Evolutionary conservation across 2,329 filamentous ascomycete genomes (phyloP), one percentile per base, ranked within the genome.

Genomic region (Penicillium thymicola): DNA sequence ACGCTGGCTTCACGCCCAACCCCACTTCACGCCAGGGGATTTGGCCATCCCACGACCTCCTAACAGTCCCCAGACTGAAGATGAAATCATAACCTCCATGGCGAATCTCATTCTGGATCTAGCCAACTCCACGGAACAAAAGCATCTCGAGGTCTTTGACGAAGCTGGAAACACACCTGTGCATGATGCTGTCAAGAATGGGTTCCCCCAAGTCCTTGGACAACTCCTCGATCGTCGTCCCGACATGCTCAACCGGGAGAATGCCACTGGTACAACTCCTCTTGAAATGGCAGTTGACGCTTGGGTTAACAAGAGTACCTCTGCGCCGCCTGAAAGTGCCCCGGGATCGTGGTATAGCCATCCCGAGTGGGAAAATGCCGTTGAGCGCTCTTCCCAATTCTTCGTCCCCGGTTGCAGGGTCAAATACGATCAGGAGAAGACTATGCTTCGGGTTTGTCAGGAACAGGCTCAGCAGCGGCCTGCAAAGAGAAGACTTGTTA

Each of bases 191-290:
- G 67, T 76, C 25, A 69, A 68, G 28, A 51, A 74, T 6, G 81
- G 84, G 37, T 74, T 86, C 1, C 78, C 80, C 14, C 76, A 85
- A 62, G 79, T 89, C 28, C 85, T 89, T 3, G 54, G 65, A 16
- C 16, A 64, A 11, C 67, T 75, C 40, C 72, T 92, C 11, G 75
- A 82, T 10, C 76, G 76, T 61, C 78, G 82, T 18, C 83, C 87
- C 0, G 77, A 79, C 27, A 77, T 92, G 2, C 75, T 91, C 0
- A 81, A 83, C 63, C 82, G 86, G 23, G 90, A 94, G 70, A 92
- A 92, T 63, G 84, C 89, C 0, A 89, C 89, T 0, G 90, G 90
- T 2, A 81, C 83, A 16, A 94, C 89, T 0, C 87, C 90, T 0
- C 79, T 81, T 28, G 89, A 94, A 18, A 59, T 73, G 32, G 68